Conservation (phyloP, 164 flowering plant species). For the Protea cynaroides region DNA sequence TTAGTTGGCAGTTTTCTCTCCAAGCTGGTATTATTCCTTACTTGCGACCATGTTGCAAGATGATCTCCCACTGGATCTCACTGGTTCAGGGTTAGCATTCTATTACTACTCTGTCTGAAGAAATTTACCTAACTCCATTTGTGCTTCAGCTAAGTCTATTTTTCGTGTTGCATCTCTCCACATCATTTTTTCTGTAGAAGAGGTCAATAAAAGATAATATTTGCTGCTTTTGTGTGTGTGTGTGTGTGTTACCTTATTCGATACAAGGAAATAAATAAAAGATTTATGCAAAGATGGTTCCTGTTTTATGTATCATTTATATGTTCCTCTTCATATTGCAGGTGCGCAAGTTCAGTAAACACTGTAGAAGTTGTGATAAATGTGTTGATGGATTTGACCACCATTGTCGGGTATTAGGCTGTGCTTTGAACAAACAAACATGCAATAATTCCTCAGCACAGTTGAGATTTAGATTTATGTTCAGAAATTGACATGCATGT, state of each 20-base stretch:
- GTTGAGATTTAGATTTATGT: not conserved
- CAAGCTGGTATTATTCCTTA: too few species aligned
- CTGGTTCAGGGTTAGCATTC: too few species aligned
- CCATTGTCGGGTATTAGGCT: constrained; percentile 75
- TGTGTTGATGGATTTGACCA: constrained; percentile 99
- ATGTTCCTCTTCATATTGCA: constrained; percentile 23
- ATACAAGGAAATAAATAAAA: not conserved
- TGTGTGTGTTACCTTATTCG: not conserved
- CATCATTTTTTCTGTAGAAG: too few species aligned
- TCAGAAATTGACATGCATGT: constrained; percentile 1
- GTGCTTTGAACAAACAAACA: not conserved
- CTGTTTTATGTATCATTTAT: not conserved
- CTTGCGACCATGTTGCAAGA: too few species aligned
- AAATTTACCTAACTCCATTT: too few species aligned
- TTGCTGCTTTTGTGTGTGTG: not conserved
- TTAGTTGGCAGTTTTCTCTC: too few species aligned
- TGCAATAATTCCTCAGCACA: not conserved
- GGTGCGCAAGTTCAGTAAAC: constrained; percentile 94
- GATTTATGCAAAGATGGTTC: not conserved
- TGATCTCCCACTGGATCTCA: too few species aligned
- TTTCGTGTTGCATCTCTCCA: too few species aligned
- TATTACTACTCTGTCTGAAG: too few species aligned
- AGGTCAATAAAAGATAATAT: too few species aligned
- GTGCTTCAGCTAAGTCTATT: too few species aligned
- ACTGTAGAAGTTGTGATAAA: constrained; percentile 97